Base-by-base conservation (phyloP, 345 rosid genomes). In the Streptanthus diversifolius region DNA sequence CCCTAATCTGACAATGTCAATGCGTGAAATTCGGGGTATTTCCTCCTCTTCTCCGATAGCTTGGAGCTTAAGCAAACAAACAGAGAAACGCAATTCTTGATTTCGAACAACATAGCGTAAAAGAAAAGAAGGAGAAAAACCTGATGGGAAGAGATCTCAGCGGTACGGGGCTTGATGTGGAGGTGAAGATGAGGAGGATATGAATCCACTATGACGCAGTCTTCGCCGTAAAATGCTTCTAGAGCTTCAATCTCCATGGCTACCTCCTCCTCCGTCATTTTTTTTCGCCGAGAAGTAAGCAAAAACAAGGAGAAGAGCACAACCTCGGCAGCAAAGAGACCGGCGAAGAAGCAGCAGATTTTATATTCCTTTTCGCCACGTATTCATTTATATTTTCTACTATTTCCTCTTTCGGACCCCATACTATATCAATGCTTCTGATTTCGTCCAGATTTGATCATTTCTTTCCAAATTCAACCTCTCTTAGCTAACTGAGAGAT, bases 81-180 rank as follows among this genome's bases (percentile, higher is more conserved):
- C n/a, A n/a, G n/a, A n/a, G n/a, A n/a, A n/a, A n/a, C n/a, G n/a
- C n/a, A n/a, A n/a, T n/a, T n/a, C n/a, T n/a, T n/a, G n/a, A n/a
- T n/a, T n/a, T n/a, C n/a, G n/a, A n/a, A n/a, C 3, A 19, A 19
- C 13, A 52, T 5, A 22, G 8, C 22, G n/a, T 9, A 25, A 8
- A 0, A 15, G 3, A 58, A 4, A 29, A 65, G 5, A 41, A 0
- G 39, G 13, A 35, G n/a, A 17, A 44, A 2, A 51, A 92, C 98
- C 98, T 88, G 97, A 37, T 89, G 92, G 18, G 97, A 93, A 54
- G 97, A 89, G 81, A 90, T 77, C 75, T 90, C 93, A 74, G 93
- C 96, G 9, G 96, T 93, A 45, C 98, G 90, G 56, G 98, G 97
- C 81, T 78, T 85, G 78, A 87, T 73, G 61, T 64, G 86, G 73